Evolutionary conservation across 495 filamentous ascomycete genomes (phyloP), one percentile per base, ranked within the genome.

Genomic region (Xylaria sp.): DNA sequence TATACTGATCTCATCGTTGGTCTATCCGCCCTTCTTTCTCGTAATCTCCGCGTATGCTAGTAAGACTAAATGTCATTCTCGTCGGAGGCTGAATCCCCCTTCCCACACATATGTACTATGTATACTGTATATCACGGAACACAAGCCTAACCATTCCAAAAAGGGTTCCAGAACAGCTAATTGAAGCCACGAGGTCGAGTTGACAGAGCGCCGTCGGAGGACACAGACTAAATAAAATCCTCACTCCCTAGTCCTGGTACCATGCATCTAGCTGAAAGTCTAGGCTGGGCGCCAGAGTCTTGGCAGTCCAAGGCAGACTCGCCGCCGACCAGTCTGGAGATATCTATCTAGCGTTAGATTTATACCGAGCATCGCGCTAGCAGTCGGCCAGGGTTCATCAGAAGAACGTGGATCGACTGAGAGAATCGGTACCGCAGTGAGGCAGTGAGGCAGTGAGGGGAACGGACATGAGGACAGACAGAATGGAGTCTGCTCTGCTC

Each of bases 201-300:
- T 29, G 37, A 33, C 35, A 43, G 4, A 40, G 37, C 21, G 24
- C 59, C 19, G 24, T 62, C 12, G 14, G 57, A 8, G 31, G 37
- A 59, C 57, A 40, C 29, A 35, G 33, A 14, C 31, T 37, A 11
- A 2, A 26, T 3, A 8, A 14, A 17, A 17, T 4, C 21, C 59
- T 40, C 62, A 6, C 31, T 26, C 31, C 46, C 48, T 12, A 33
- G 61, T 48, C 46, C 29, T 7, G 46, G 63, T 26, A 29, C 48
- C 14, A 55, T 67, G 64, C 64, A 43, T 67, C 14, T n/a, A 67
- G 64, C 64, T 67, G 64, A 67, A 67, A 67, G 35, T 67, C 64
- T 67, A 67, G 64, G 31, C 43, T 46, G 61, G 61, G 26, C 26
- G 24, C 5, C 19, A 26, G 37, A 31, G n/a, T 44, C 64, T 67